Percentiles rank a stretch among this genome's conserved stretches.
Conservation (phyloP, 1,139 yeast species). For the Saccharomyces hybrid region DNA sequence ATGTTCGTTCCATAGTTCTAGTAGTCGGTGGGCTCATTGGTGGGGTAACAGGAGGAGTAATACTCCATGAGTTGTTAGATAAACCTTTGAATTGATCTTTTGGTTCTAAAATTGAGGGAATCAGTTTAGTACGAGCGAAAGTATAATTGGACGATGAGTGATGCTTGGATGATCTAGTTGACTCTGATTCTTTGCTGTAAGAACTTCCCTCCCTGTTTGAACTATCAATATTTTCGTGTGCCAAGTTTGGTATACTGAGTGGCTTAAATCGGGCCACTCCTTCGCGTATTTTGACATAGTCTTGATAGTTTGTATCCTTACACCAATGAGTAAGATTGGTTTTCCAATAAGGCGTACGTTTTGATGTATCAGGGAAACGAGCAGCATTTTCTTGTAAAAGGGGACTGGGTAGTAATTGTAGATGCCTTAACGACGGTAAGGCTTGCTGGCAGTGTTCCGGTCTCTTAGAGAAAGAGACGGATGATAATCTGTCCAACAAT, state of each 20-base stretch:
- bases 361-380: constrained; percentile 32
- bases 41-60: constrained; percentile 27
- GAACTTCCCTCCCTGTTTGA: neutral
- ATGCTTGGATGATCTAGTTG: neutral
- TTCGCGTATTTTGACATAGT: constrained; percentile 24
- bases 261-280: constrained; percentile 17
- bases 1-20: constrained; percentile 2
- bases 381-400: constrained; percentile 26
- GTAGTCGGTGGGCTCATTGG: constrained; percentile 26
- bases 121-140: neutral
- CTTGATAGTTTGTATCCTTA: constrained; percentile 26
- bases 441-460: constrained; percentile 5
- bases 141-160: neutral
- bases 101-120: constrained; percentile 25
- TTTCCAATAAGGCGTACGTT: constrained; percentile 27
- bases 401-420: constrained; percentile 28
- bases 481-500: neutral
- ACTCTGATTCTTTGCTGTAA: neutral
- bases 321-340: constrained; percentile 30
- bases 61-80: constrained; percentile 13
- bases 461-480: neutral
- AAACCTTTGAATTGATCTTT: constrained; percentile 23
- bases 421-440: constrained; percentile 29
- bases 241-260: constrained; percentile 1
- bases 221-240: constrained; percentile 3